Conservation (phyloP, 1,284 basidiomycete genomes). For the Malassezia globosa region DNA sequence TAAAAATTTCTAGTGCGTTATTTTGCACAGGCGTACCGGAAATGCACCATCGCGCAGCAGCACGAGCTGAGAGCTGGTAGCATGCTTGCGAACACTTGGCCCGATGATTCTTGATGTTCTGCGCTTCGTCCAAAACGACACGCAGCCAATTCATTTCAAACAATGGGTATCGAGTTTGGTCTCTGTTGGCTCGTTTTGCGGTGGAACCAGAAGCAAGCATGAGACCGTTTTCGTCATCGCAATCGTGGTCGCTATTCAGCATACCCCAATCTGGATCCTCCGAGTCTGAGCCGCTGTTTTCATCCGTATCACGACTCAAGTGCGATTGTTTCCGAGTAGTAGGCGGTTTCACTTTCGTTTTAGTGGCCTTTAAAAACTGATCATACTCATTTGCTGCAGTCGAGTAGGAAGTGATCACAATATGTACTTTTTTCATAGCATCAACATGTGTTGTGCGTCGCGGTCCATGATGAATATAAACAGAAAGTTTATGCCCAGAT, state of each 20-base stretch:
- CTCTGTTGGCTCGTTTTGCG: conserved; percentile 45
- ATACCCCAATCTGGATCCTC: not conserved
- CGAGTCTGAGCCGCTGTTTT: not conserved
- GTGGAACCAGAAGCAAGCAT: not conserved
- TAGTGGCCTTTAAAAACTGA: conserved; percentile 14
- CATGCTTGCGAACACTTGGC: conserved; percentile 71
- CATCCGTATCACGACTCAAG: not conserved
- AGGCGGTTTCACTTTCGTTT: not conserved
- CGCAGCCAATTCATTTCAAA: conserved; percentile 74
- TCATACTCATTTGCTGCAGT: conserved; percentile 33
- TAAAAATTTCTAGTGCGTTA: conserved; percentile 75
- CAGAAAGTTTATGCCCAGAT: conserved; percentile 49
- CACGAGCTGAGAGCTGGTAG: conserved; percentile 54
- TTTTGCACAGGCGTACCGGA: conserved; percentile 57
- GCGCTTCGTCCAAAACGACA: conserved; percentile 86
- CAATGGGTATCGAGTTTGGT: conserved; percentile 51
- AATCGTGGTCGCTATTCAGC: not conserved
- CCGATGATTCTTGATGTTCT: conserved; percentile 86
- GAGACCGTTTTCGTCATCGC: not conserved
- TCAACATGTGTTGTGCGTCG: conserved; percentile 22
- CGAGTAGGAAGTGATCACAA: conserved; percentile 42
- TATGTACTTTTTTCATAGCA: conserved; percentile 17
- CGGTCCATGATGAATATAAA: conserved; percentile 39
- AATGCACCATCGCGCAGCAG: conserved; percentile 43
- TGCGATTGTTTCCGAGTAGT: not conserved